Evolutionary conservation across 2,329 filamentous ascomycete genomes (phyloP), one percentile per base, ranked within the genome.

Genomic region (Penicillium psychrosexuale): DNA sequence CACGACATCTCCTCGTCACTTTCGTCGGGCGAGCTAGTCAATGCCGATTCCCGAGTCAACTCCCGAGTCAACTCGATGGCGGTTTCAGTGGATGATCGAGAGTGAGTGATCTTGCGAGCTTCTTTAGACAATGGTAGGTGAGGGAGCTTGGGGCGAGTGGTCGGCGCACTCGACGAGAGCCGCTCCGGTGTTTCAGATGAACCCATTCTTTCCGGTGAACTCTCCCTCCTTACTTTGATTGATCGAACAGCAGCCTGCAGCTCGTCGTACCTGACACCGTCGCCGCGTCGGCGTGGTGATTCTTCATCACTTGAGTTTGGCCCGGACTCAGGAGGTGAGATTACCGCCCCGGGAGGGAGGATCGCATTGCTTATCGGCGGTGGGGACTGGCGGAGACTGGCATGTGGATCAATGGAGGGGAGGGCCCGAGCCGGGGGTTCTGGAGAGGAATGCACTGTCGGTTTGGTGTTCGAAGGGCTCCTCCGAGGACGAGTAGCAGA

Each of bases 311-410:
- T 91, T 27, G 87, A 92, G 62, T 87, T 89, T 37, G 84, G 82
- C 7, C 83, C 82, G 33, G 92, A 96, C 66, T 97, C 93, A 9
- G 93, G 93, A 34, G 93, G 93, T 0, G 93, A 97, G 56, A 96
- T 89, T 64, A 96, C 84, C 60, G 90, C 91, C 58, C 90, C 91
- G 59, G 85, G 84, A 39, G 91, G 91, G 72, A 96, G 94, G 60
- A 84, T 78, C 56, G 84, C 82, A 75, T 90, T 85, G 60, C 86
- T 90, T 60, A 91, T 75, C 17, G 91, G 90, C n/a, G 90, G 87
- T 15, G 91, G 90, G 45, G 91, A 95, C 72, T 92, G 89, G 65
- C 90, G 85, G 59, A 95, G 78, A 74, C 85, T 90, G 71, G 79
- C 79, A 69, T 79, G 81, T 52, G 77, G 66, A 66, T 76, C 72